Evolutionary conservation across 2,329 filamentous ascomycete genomes (phyloP), one percentile per base, ranked within the genome.

Genomic region (Drechslerella stenobrocha): DNA sequence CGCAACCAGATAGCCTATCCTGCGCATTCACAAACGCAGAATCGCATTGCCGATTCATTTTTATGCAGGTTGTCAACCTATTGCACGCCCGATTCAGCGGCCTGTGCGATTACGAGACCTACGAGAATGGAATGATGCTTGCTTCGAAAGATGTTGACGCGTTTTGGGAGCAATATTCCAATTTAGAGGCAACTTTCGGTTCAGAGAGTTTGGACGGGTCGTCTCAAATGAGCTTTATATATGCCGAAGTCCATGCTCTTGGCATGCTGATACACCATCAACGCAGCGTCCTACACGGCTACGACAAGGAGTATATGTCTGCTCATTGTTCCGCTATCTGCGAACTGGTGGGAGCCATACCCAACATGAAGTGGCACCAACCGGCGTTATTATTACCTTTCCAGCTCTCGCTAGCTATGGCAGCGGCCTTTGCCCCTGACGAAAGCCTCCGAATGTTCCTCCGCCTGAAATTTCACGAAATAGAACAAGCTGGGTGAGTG

Each of bases 361-460:
- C 87, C 0, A 79, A 82, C 0, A 84, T 84, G 18, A 87, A 88
- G 0, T 83, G 83, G 23, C 9, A 13, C 13, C 20, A 37, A 7
- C 15, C 28, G 24, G 90, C 90, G 0, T 83, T 84, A 9, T 77
- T 92, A 11, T 79, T 95, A 24, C 82, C 86, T 40, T 83, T 88
- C 40, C 90, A 95, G 74, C 84, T 89, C 9, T 85, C 84, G 71
- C 78, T 97, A 32, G 87, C 85, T 0, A 86, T 96, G 61, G 84
- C 88, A 1, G 82, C 84, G 8, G 79, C 96, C 52, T 93, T 93
- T 74, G 77, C 96, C n/a, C 89, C 88, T 0, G 85, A 84, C 70
- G 88, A 95, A 23, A 84, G 80, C 70, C 85, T 95, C 74, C 83
- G 84, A 7, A 84, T 85, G 80, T 97, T 91, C 91, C 81, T 86